Evolutionary conservation across 495 filamentous ascomycete genomes (phyloP), one percentile per base, ranked within the genome.

Genomic region (Talaromyces borbonicus): DNA sequence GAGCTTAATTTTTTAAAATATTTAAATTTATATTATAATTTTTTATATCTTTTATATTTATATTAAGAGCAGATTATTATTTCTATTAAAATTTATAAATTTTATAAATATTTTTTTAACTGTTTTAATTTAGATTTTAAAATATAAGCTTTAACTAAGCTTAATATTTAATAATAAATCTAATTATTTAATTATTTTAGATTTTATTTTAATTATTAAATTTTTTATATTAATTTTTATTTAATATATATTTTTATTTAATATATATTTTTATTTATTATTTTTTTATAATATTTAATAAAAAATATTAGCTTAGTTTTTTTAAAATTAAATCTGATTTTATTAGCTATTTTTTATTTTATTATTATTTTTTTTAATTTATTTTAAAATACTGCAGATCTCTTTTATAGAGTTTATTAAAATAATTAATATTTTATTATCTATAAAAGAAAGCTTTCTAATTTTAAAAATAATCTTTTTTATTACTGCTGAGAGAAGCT

Each of bases 241-340:
- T 48, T 47, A 33, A 41, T 33, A 29, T 48, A 52, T 30, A 40
- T 15, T 23, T 39, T 39, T 16, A 16, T 30, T 20, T 48, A 49
- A 37, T 49, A 24, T 30, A 12, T 29, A 30, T 8, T 46, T 30
- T 31, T 37, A 29, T 29, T 29, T 29, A 29, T 6, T 29, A 29
- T 29, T 29, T 12, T 29, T 29, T 6, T 29, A 6, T 29, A 6
- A 6, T 6, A 29, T 29, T 12, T 29, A 29, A n/a, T n/a, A n/a
- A n/a, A n/a, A n/a, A n/a, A n/a, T n/a, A n/a, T n/a, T 29, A 29
- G 5, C 26, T 29, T 29, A 29, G 26, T 29, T 12, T 29, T 29
- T 29, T 29, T 29, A 29, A 29, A 6, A 5, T 29, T 29, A 29
- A 6, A 29, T 29, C 12, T 29, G 12, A 29, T n/a, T n/a, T n/a